phyloP scores from a whole-genome alignment of 1,284 basidiomycete genomes.

The Irpex sp. region DNA sequence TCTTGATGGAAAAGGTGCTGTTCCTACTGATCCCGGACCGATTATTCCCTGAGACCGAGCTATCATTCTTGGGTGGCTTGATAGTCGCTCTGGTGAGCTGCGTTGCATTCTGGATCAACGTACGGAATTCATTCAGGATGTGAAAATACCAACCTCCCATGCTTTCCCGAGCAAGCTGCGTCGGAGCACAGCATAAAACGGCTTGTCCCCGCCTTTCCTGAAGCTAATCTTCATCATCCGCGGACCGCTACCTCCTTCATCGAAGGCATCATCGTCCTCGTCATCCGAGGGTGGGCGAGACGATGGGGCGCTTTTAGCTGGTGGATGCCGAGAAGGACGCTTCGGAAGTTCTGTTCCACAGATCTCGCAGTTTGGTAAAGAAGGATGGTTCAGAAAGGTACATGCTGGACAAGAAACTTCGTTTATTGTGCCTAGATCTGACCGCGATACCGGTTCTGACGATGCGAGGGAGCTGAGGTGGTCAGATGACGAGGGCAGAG shows the following conservation, averaged over 20 bases:
- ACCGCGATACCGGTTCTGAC: constrained; percentile 16
- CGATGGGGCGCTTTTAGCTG: constrained; percentile 56
- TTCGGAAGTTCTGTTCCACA: constrained; percentile 69
- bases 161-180: constrained; percentile 72
- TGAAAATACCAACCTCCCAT: constrained; percentile 64
- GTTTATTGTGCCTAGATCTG: not conserved
- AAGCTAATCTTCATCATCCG: constrained; percentile 78
- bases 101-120: not conserved
- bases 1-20: not conserved
- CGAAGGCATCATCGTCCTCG: constrained; percentile 20
- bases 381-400: constrained; percentile 89
- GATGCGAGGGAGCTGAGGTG: constrained; percentile 23
- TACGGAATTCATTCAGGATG: not conserved
- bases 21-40: constrained; percentile 53
- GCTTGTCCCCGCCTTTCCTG: constrained; percentile 85
- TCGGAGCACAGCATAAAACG: constrained; percentile 81
- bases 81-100: not conserved
- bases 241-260: constrained; percentile 17
- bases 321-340: constrained; percentile 18
- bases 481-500: constrained; percentile 32
- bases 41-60: not conserved
- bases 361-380: constrained; percentile 80
- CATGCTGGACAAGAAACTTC: constrained; percentile 78
- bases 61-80: not conserved
- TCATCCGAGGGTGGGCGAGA: constrained; percentile 48